Evolutionary conservation across 352 stramenopile species (phyloP), one percentile per base, ranked within the genome.

Genomic region (Pythium periplocum): DNA sequence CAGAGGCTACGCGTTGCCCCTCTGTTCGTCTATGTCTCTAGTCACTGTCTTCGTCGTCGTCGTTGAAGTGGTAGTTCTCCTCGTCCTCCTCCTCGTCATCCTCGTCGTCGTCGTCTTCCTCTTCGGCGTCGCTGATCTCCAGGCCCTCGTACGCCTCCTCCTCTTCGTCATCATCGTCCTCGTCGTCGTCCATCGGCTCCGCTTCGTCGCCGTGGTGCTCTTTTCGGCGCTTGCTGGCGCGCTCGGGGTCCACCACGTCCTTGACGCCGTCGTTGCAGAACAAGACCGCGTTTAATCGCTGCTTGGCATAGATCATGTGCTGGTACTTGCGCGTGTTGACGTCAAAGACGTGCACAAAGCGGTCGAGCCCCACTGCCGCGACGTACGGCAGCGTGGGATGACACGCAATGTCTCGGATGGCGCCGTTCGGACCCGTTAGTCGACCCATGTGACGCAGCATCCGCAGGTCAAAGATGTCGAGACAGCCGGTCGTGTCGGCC

Each of bases 311-410:
- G 46, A 93, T 73, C 42, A 63, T 71, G 62, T 86, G 69, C 35
- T 72, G 55, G 51, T 83, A 78, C 53, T 88, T 95, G 57, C 85
- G 74, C 42, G 71, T 90, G 48, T 93, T 85, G 12, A 93, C 64
- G 66, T 98, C 82, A 58, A 96, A 98, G 34, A 97, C 84, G 66
- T 96, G 87, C 45, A 98, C 75, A 69, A 98, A 97, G 37, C 95
- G 86, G 76, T 98, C 95, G 26, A 98, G 68, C 0, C 95, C 91
- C 10, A 98, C 95, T 2, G 85, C 85, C 6, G 88, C 86, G 35
- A 98, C 60, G 52, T 93, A 83, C 31, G 93, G 90, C 35, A 97
- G 68, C 42, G 87, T 96, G 34, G 88, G 84, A 64, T 98, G 93
- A 54, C 83, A 85, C 11, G 75, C 71, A 34, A 98, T 80, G 63